Percentiles rank a stretch among this genome's conserved stretches.
Evolutionary conservation across 2,329 filamentous ascomycete species (phyloP).

Genomic region (Hirsutella thompsonii): DNA sequence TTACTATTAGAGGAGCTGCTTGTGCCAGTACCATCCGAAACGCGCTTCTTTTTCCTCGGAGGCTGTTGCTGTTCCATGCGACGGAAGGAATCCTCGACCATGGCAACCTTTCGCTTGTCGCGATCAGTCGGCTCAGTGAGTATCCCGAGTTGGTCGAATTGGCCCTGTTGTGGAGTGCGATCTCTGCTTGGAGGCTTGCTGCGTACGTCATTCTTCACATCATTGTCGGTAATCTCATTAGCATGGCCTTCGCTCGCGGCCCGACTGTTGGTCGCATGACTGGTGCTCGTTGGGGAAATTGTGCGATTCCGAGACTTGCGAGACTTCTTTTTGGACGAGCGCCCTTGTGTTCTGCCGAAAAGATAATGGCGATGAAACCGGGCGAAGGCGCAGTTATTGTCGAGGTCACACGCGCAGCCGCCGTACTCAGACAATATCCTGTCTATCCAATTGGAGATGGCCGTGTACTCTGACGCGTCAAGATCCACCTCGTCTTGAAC

Average conservation of each 20-base stretch:
- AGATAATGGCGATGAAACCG: constrained; percentile 49
- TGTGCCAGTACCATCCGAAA: constrained; percentile 42
- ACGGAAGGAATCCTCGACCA: constrained; percentile 51
- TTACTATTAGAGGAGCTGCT: constrained; percentile 20
- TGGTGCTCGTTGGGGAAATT: constrained; percentile 49
- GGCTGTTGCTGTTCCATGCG: constrained; percentile 47
- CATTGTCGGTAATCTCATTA: constrained; percentile 42
- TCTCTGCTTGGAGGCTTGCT: constrained; percentile 58
- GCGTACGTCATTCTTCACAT: constrained; percentile 31
- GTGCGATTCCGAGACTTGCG: constrained; percentile 42
- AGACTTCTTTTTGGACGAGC: constrained; percentile 34
- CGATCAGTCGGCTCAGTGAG: constrained; percentile 52
- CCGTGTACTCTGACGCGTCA: constrained; percentile 46
- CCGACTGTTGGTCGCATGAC: constrained; percentile 48
- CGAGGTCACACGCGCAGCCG: constrained; percentile 62
- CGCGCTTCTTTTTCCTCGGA: constrained; percentile 49
- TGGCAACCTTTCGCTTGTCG: constrained; percentile 54
- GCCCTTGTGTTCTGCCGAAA: constrained; percentile 27
- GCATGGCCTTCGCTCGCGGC: constrained; percentile 48
- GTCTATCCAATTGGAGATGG: constrained; percentile 51
- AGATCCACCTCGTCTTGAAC: constrained; percentile 38
- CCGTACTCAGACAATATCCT: constrained; percentile 65
- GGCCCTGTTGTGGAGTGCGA: constrained; percentile 47
- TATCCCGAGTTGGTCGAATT: constrained; percentile 45
- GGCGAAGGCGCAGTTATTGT: constrained; percentile 48